These are phyloP conservation scores for Botrytis sinoallii DNA, from an alignment of 2,329 filamentous ascomycete genomes.

Conservation along the genomic window DNA sequence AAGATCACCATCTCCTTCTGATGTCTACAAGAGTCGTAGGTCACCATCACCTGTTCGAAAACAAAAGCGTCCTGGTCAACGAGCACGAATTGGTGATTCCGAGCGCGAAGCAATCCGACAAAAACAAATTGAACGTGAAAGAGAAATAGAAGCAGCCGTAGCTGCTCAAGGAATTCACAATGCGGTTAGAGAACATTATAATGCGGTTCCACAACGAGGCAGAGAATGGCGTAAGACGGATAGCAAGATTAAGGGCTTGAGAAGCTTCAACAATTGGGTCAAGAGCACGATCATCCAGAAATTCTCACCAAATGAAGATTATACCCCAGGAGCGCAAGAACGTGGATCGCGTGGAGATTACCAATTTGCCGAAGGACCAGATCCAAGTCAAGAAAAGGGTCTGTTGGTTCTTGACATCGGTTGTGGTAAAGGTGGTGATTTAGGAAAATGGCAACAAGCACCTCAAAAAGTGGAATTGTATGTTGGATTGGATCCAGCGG, in stretches of 20 bases:
- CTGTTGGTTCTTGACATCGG: slow-evolving; percentile 89
- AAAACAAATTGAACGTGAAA: slow-evolving; percentile 55
- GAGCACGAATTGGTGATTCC: slow-evolving; percentile 63
- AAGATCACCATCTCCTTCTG: slow-evolving; percentile 33
- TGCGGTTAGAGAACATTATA: slow-evolving; percentile 91
- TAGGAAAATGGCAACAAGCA: slow-evolving; percentile 94
- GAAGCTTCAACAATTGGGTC: slow-evolving; percentile 98
- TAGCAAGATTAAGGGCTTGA: slow-evolving; percentile 89
- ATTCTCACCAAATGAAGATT: slow-evolving; percentile 80
- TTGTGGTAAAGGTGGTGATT: slow-evolving; percentile 92
- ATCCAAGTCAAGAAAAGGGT: slow-evolving; percentile 44
- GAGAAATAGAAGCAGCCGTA: slow-evolving; percentile 41
- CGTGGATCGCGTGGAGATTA: slow-evolving; percentile 48
- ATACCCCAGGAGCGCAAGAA: slow-evolving; percentile 58
- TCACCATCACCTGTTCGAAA: slow-evolving; percentile 46
- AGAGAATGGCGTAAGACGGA: slow-evolving; percentile 93
- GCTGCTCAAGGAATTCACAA: slow-evolving; percentile 65
- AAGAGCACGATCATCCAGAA: slow-evolving; percentile 98
- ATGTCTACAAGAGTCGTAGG: slow-evolving; percentile 27
- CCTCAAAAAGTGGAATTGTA: slow-evolving; percentile 91
- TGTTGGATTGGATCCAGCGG: slow-evolving; percentile 88
- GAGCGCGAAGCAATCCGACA: slow-evolving; percentile 67
- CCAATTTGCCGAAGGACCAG: slow-evolving; percentile 36
- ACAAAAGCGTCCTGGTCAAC: slow-evolving; percentile 66
- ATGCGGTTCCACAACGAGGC: slow-evolving; percentile 88